A percentile compares a stretch with the other conserved stretches of the same genome.
Evolutionary conservation across 495 filamentous ascomycete species (phyloP).

Genomic region (Neurospora discreta): DNA sequence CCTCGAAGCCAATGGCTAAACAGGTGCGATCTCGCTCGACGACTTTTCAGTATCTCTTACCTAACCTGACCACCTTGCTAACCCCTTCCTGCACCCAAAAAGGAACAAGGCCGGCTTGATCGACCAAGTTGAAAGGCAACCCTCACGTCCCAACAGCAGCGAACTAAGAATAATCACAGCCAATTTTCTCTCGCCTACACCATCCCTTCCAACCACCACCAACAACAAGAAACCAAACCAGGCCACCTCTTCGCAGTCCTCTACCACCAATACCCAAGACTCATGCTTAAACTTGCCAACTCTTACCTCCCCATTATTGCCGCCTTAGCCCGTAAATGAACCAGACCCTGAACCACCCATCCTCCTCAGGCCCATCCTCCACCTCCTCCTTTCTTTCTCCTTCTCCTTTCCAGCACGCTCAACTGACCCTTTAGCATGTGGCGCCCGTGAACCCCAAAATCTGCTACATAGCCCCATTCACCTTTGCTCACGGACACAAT

Average conservation of each 20-base stretch:
- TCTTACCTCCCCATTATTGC: constrained; percentile 5
- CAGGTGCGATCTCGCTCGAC: constrained; percentile 7
- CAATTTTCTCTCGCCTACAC: constrained; percentile 13
- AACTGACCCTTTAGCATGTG: background rate
- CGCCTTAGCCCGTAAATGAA: background rate
- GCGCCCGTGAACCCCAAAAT: constrained; percentile 8
- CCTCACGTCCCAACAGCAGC: background rate
- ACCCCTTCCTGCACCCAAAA: background rate
- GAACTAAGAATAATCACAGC: constrained; percentile 6
- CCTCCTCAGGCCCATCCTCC: background rate
- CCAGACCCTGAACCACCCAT: background rate
- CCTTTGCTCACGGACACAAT: constrained; percentile 5
- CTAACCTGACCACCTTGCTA: background rate
- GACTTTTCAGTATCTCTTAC: no score
- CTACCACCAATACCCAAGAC: constrained; percentile 14
- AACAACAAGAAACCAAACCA: background rate
- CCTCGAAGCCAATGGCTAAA: constrained; percentile 9
- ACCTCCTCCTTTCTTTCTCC: background rate
- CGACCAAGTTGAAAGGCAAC: constrained; percentile 5
- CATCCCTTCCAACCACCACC: background rate
- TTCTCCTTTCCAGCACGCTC: background rate
- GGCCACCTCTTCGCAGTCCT: constrained; percentile 13
- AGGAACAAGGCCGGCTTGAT: constrained; percentile 17
- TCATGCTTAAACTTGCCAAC: constrained; percentile 11
- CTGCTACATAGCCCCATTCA: constrained; percentile 9